Conservation (phyloP, 2,329 filamentous ascomycete genomes). For the Nigrospora sphaerica region DNA sequence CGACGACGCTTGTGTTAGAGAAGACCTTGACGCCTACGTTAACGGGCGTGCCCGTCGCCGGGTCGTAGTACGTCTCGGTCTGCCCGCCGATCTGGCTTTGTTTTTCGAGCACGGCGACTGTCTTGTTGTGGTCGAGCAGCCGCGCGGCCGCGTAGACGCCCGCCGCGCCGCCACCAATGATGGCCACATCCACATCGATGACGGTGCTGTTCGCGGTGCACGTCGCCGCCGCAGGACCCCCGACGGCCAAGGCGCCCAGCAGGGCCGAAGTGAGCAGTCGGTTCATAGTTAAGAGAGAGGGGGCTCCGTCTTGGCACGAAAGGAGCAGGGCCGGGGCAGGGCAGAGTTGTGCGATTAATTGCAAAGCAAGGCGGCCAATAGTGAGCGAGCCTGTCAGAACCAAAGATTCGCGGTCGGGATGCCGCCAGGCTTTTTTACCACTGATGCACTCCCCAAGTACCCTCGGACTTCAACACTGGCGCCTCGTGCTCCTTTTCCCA, state of each 20-base stretch:
- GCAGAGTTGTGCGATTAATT: no score
- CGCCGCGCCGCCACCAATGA: constrained; percentile 3
- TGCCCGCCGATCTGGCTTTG: constrained; percentile 2
- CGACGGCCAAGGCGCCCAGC: background rate
- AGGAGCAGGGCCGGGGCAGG: no score
- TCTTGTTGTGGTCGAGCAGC: constrained; percentile 1
- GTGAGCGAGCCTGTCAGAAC: no score
- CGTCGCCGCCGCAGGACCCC: background rate
- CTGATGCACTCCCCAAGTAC: no score
- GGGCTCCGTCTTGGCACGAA: no score
- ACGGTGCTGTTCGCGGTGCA: background rate
- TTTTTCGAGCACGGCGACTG: background rate
- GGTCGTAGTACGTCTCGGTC: constrained; percentile 2
- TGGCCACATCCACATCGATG: background rate
- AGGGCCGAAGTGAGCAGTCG: background rate
- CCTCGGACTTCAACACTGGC: no score
- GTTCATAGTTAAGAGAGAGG: background rate
- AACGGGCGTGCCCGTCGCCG: background rate
- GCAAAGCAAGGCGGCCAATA: no score
- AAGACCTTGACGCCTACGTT: constrained; percentile 3
- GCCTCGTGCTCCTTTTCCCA: no score
- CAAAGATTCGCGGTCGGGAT: no score
- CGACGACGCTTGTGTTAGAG: background rate
- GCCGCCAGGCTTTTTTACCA: no score
- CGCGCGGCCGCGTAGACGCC: background rate